A percentile compares a stretch with the other conserved stretches of the same genome.
Conservation (phyloP, 2,329 filamentous ascomycete species). For the Venturia carpophila region DNA sequence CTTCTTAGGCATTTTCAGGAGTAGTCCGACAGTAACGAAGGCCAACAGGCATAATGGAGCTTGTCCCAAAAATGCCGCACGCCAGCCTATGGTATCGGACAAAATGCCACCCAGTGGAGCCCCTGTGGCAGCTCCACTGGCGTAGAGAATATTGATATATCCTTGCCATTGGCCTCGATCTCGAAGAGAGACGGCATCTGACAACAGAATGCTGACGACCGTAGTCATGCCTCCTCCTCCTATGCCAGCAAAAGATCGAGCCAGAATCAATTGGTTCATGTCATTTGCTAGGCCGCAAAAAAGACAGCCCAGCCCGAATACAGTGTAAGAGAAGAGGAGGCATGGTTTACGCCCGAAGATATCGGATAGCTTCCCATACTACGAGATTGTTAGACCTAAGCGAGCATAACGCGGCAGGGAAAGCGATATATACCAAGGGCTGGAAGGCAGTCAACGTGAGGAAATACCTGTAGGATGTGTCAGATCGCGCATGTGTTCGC, state of each 20-base stretch:
- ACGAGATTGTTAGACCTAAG: not conserved
- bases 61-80: conserved; percentile 68
- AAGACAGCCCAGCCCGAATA: conserved; percentile 59
- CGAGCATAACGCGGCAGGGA: not conserved
- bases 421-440: conserved; percentile 40
- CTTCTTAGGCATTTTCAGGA: conserved; percentile 52
- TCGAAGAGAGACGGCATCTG: conserved; percentile 61
- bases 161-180: conserved; percentile 69
- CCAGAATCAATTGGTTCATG: conserved; percentile 58
- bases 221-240: conserved; percentile 67
- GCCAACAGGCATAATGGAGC: conserved; percentile 60
- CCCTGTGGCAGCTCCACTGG: conserved; percentile 58
- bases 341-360: conserved; percentile 63
- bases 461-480: conserved; percentile 48
- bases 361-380: conserved; percentile 60
- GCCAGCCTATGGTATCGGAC: conserved; percentile 67
- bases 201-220: conserved; percentile 60
- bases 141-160: conserved; percentile 64
- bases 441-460: conserved; percentile 68
- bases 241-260: conserved; percentile 55
- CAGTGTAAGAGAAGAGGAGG: conserved; percentile 54
- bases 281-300: conserved; percentile 55
- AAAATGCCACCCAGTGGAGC: conserved; percentile 63
- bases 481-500: not conserved
- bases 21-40: conserved; percentile 54